A percentile compares a stretch with the other conserved stretches of the same genome.
Conservation (phyloP, 768 basidiomycete species). For the Suillus subluteus region DNA sequence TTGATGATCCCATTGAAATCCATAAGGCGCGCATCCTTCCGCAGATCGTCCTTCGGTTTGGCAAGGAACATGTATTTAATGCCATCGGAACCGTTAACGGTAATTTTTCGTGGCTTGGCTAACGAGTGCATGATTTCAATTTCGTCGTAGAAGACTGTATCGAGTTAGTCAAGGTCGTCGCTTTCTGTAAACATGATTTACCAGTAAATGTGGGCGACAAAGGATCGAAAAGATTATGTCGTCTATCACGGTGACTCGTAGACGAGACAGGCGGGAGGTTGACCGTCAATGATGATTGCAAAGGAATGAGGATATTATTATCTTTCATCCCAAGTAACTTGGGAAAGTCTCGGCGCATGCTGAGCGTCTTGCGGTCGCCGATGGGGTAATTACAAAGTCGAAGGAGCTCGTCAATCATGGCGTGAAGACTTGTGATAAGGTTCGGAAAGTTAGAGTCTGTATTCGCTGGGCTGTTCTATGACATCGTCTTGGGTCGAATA, state of each 20-base stretch:
- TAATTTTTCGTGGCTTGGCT: conserved; percentile 89
- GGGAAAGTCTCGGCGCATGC: conserved; percentile 56
- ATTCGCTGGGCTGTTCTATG: conserved; percentile 51
- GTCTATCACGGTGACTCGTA: conserved; percentile 34
- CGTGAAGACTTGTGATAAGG: conserved; percentile 56
- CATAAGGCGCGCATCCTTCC: conserved; percentile 97
- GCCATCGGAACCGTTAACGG: conserved; percentile 82
- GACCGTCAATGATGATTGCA: conserved; percentile 91
- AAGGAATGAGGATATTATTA: conserved; percentile 79
- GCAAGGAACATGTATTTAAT: conserved; percentile 88
- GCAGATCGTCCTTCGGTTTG: conserved; percentile 95
- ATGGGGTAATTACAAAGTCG: conserved; percentile 62
- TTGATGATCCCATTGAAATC: conserved; percentile 98
- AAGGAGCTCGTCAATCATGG: conserved; percentile 74
- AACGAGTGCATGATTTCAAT: conserved; percentile 91
- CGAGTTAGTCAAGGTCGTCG: background rate
- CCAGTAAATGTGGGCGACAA: conserved; percentile 78
- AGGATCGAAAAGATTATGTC: conserved; percentile 79
- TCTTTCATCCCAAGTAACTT: conserved; percentile 58
- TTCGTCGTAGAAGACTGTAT: conserved; percentile 75
- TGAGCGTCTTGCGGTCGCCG: conserved; percentile 38
- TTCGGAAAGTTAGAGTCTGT: conserved; percentile 42
- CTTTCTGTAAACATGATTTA: conserved; percentile 38
- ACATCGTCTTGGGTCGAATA: background rate
- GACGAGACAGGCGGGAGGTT: conserved; percentile 78